Percentiles rank a stretch among this genome's conserved stretches.
Evolutionary conservation across 352 stramenopile species (phyloP).

Genomic region (Peronosclerospora sorghi): DNA sequence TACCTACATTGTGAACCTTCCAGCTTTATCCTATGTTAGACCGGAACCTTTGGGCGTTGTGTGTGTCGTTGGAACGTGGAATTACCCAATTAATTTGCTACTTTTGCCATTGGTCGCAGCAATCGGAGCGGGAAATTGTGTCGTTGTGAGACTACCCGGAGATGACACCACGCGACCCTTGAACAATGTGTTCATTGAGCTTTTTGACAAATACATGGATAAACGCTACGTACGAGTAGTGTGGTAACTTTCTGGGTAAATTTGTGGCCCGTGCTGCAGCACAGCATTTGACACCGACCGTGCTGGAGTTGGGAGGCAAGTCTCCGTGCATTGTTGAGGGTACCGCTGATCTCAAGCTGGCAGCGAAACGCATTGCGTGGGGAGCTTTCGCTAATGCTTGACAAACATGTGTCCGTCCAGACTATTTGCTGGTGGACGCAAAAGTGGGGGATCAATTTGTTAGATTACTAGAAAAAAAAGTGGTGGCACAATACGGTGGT

Average conservation of each 20-base stretch:
- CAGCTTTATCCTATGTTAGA: conserved; percentile 48
- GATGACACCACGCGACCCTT: conserved; percentile 68
- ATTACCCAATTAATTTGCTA: conserved; percentile 82
- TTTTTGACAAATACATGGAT: conserved; percentile 75
- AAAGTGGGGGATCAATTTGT: conserved; percentile 61
- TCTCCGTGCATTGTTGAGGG: conserved; percentile 79
- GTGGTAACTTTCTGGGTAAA: conserved; percentile 66
- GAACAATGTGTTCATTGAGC: conserved; percentile 38
- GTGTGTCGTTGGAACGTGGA: conserved; percentile 88
- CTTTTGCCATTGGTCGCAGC: conserved; percentile 70
- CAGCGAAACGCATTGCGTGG: conserved; percentile 80
- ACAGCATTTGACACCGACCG: conserved; percentile 86
- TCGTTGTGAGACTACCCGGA: conserved; percentile 85
- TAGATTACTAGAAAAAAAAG: conserved; percentile 19
- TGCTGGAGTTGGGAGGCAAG: conserved; percentile 95
- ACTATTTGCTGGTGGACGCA: conserved; percentile 88
- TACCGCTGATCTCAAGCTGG: conserved; percentile 33
- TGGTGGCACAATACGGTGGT: conserved; percentile 43
- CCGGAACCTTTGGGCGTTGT: conserved; percentile 74
- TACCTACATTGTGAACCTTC: conserved; percentile 49
- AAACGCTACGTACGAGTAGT: conserved; percentile 71
- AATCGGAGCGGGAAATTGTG: conserved; percentile 88
- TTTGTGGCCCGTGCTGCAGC: conserved; percentile 88
- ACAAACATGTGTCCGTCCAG: conserved; percentile 90
- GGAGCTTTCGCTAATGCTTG: conserved; percentile 84